phyloP scores from a whole-genome alignment of 371 early-diverging fungal genomes.

The Mortierella polycephala region DNA sequence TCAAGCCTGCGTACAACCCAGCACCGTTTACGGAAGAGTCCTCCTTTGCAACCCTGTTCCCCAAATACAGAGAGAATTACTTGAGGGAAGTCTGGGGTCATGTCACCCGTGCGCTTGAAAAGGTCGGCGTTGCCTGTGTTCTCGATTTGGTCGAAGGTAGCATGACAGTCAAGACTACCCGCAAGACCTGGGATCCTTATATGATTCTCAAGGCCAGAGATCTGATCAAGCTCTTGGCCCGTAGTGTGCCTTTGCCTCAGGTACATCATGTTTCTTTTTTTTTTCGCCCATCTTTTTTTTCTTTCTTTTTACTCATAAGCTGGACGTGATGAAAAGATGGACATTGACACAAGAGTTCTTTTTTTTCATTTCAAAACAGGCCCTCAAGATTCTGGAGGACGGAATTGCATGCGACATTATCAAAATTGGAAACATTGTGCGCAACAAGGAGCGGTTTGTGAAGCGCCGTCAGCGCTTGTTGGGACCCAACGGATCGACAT shows the following conservation, averaged over 20 bases:
- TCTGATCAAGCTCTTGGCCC: conserved; percentile 93
- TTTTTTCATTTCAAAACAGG: conserved; percentile 54
- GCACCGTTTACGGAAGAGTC: conserved; percentile 95
- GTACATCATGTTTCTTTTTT: conserved; percentile 54
- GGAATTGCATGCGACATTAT: conserved; percentile 96
- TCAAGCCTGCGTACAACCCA: conserved; percentile 83
- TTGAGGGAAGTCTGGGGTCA: conserved; percentile 96
- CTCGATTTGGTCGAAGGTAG: conserved; percentile 97
- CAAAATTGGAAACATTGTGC: conserved; percentile 94
- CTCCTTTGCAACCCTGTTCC: conserved; percentile 97
- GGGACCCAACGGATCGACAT: conserved; percentile 98
- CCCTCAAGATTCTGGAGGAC: conserved; percentile 94
- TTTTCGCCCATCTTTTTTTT: background rate
- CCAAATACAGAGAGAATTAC: conserved; percentile 98
- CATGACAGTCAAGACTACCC: conserved; percentile 98
- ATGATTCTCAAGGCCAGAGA: conserved; percentile 97
- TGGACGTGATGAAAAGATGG: background rate
- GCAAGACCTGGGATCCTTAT: conserved; percentile 98
- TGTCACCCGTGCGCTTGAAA: conserved; percentile 88
- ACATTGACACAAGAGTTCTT: background rate
- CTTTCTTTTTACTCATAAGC: background rate
- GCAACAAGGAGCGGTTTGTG: conserved; percentile 97
- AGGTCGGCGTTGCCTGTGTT: conserved; percentile 90
- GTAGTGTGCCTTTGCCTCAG: conserved; percentile 96
- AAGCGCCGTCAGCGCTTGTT: conserved; percentile 97